Conservation (phyloP, 768 basidiomycete species). For the Galerina marginata region DNA sequence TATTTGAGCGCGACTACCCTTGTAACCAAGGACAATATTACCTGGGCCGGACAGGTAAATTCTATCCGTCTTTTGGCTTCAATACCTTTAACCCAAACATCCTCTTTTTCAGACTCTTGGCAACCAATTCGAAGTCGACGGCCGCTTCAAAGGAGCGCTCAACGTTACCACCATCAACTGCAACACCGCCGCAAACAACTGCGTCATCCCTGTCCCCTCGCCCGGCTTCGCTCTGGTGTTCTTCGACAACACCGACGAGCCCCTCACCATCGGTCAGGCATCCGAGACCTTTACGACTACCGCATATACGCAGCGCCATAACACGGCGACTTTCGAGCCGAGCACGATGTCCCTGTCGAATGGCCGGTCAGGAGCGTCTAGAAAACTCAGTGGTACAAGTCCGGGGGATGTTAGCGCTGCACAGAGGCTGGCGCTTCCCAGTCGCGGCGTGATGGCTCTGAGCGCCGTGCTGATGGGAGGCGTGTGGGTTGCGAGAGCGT, state of each 20-base stretch:
- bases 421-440: conserved; percentile 1
- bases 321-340: conserved; percentile 62
- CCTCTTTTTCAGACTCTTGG: conserved; percentile 58
- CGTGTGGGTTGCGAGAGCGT: conserved; percentile 6
- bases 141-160: conserved; percentile 61
- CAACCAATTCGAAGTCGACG: conserved; percentile 66
- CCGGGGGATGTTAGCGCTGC: conserved; percentile 24
- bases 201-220: conserved; percentile 66
- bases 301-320: conserved; percentile 56
- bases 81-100: not conserved
- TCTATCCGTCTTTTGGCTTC: conserved; percentile 13
- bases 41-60: conserved; percentile 76
- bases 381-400: conserved; percentile 31
- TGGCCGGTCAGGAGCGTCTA: conserved; percentile 38
- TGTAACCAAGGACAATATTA: conserved; percentile 66
- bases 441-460: not conserved
- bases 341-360: conserved; percentile 60
- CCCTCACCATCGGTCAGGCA: conserved; percentile 27
- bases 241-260: conserved; percentile 40
- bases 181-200: conserved; percentile 54
- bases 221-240: conserved; percentile 82
- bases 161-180: conserved; percentile 66
- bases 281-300: conserved; percentile 60
- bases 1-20: conserved; percentile 64
- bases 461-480: conserved; percentile 8